Percentiles rank a stretch among this genome's conserved stretches.
Conservation (phyloP, 352 stramenopile species). For the Lagenidium giganteum region DNA sequence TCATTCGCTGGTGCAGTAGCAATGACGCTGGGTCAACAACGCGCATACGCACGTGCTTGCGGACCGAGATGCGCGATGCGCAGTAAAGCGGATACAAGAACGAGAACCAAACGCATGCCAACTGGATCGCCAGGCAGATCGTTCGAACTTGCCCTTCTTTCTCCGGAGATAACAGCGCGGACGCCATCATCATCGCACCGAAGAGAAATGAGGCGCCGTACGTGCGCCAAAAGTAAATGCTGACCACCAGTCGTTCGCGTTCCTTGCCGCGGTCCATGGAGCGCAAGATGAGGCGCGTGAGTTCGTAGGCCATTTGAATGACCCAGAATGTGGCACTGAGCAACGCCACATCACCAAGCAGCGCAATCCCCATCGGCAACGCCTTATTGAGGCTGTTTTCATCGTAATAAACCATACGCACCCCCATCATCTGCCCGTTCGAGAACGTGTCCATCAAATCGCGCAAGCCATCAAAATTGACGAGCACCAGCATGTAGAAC, state of each 20-base stretch:
- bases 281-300: conserved; percentile 58
- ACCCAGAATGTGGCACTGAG: conserved; percentile 61
- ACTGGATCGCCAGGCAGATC: conserved; percentile 36
- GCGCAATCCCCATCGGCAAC: conserved; percentile 21
- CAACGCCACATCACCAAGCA: conserved; percentile 56
- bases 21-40: conserved; percentile 39
- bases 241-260: conserved; percentile 44
- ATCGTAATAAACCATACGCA: conserved; percentile 40
- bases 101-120: conserved; percentile 43
- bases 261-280: conserved; percentile 57
- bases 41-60: conserved; percentile 31
- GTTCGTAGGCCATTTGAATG: conserved; percentile 56
- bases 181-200: conserved; percentile 33
- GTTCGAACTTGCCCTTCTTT: conserved; percentile 27
- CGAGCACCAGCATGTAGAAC: conserved; percentile 51
- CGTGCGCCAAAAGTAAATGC: conserved; percentile 39
- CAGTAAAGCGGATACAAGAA: conserved; percentile 52
- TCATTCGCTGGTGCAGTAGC: conserved; percentile 59
- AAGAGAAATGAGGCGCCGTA: conserved; percentile 31
- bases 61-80: conserved; percentile 35
- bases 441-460: conserved; percentile 37
- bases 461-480: conserved; percentile 42
- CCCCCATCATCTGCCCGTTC: conserved; percentile 45
- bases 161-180: conserved; percentile 16
- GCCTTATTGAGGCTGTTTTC: conserved; percentile 23